Evolutionary conservation across 345 rosid species (phyloP).

Genomic region (Crucihimalaya himalaica): DNA sequence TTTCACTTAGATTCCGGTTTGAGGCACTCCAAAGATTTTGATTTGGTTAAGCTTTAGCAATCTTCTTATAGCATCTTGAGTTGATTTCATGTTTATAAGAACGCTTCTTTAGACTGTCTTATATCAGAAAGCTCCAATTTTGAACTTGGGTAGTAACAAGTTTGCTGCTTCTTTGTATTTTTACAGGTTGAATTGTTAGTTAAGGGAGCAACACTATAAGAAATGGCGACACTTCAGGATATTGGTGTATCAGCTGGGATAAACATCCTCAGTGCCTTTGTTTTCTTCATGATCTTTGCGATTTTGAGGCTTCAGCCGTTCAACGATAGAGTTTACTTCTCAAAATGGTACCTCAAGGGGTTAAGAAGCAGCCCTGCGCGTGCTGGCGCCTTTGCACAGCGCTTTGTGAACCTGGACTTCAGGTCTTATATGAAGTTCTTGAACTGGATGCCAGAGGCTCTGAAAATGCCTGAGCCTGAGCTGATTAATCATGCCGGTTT

Average conservation of each 20-base stretch:
- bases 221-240: constrained; percentile 85
- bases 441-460: constrained; percentile 92
- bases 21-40: not conserved
- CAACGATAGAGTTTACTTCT: constrained; percentile 93
- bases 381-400: constrained; percentile 57
- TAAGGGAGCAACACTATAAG: not conserved
- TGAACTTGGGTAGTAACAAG: not conserved
- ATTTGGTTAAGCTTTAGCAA: constrained; percentile 8
- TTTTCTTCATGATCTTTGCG: constrained; percentile 84
- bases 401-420: constrained; percentile 80
- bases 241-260: constrained; percentile 83
- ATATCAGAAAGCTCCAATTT: constrained; percentile 12
- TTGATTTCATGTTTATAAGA: not conserved
- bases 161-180: constrained; percentile 13
- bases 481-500: constrained; percentile 97
- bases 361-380: constrained; percentile 68
- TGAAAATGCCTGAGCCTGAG: constrained; percentile 93
- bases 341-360: constrained; percentile 96
- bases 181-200: constrained; percentile 23
- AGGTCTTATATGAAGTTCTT: constrained; percentile 71
- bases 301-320: constrained; percentile 85
- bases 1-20: constrained; percentile 11
- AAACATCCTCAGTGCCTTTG: constrained; percentile 68
- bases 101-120: not conserved
- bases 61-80: not conserved